These are phyloP conservation scores for Leccinum pachyderme DNA, from an alignment of 1,284 basidiomycete genomes.

Conservation along the genomic window DNA sequence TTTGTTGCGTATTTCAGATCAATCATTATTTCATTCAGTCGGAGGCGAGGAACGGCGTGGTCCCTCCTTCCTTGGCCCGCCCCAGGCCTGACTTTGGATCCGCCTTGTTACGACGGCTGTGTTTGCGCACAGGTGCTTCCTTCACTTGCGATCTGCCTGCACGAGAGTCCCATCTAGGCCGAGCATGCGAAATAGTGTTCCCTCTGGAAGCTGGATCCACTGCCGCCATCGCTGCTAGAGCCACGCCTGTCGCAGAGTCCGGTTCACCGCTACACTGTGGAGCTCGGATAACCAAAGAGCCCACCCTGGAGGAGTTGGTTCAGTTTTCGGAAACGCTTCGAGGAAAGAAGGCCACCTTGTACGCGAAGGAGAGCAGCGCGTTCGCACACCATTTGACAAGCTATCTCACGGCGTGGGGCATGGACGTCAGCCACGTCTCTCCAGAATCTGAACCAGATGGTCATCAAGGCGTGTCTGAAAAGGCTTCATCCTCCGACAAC, in stretches of 20 bases:
- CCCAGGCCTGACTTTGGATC: slow-evolving; percentile 58
- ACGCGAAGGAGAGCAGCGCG: slow-evolving; percentile 77
- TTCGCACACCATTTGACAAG: slow-evolving; percentile 90
- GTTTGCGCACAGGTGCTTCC: slow-evolving; percentile 65
- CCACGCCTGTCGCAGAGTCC: slow-evolving; percentile 45
- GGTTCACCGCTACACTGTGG: slow-evolving; percentile 41
- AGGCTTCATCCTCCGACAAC: slow-evolving; percentile 13
- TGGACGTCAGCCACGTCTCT: slow-evolving; percentile 86
- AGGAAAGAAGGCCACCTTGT: slow-evolving; percentile 78
- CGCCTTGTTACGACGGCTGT: slow-evolving; percentile 61
- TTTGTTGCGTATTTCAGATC: slow-evolving; percentile 61
- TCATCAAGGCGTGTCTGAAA: slow-evolving; percentile 18
- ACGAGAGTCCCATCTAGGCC: slow-evolving; percentile 42
- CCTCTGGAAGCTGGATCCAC: slow-evolving; percentile 54
- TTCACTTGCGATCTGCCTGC: slow-evolving; percentile 50
- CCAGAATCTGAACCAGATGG: slow-evolving; percentile 54
- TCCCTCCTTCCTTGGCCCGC: slow-evolving; percentile 32
- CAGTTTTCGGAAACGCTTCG: slow-evolving; percentile 79
- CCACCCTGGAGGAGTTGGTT: slow-evolving; percentile 72
- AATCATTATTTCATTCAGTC: slow-evolving; percentile 29
- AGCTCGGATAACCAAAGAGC: slow-evolving; percentile 59
- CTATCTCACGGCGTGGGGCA: slow-evolving; percentile 91
- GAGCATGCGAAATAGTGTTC: slow-evolving; percentile 54
- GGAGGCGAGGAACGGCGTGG: slow-evolving; percentile 14
- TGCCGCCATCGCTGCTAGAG: slow-evolving; percentile 27